A percentile compares a stretch with the other conserved stretches of the same genome.
phyloP scores from a whole-genome alignment of 805 yeast species.

The Nakazawaea pomicola region DNA sequence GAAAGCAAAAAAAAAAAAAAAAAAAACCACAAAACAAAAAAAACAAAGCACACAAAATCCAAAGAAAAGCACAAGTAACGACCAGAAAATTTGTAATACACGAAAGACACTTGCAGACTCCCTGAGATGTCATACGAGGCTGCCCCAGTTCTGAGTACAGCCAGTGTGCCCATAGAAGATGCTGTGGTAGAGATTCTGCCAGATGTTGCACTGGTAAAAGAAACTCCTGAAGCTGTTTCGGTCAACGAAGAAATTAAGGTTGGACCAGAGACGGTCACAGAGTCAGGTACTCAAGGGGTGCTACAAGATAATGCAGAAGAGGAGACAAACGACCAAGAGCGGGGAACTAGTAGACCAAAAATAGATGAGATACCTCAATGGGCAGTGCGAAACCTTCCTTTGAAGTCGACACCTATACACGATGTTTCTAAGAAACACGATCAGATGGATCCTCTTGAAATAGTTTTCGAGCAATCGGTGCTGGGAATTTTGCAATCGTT shows the following conservation, averaged over 20 bases:
- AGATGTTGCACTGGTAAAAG: not conserved
- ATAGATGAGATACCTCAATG: constrained; percentile 2
- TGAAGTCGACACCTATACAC: not conserved
- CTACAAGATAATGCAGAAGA: not conserved
- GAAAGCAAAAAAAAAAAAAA: no score
- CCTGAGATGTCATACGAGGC: not conserved
- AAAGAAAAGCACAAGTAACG: not conserved
- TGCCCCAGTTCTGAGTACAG: not conserved
- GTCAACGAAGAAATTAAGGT: no score
- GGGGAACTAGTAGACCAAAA: no score
- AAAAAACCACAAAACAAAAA: no score
- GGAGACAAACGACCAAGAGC: not conserved
- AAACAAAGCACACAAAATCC: no score
- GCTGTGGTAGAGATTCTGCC: not conserved
- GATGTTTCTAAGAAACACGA: not conserved
- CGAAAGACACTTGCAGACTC: not conserved
- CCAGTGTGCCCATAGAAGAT: not conserved
- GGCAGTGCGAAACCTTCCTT: constrained; percentile 6
- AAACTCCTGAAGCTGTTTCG: not conserved
- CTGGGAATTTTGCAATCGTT: constrained; percentile 30
- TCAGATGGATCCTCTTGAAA: constrained; percentile 3
- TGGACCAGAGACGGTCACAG: no score
- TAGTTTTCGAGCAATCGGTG: constrained; percentile 22
- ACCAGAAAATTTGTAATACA: not conserved
- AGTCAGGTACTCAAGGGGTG: no score